Conservation (phyloP, 179 eudicot species). For the Spinacia oleracea region DNA sequence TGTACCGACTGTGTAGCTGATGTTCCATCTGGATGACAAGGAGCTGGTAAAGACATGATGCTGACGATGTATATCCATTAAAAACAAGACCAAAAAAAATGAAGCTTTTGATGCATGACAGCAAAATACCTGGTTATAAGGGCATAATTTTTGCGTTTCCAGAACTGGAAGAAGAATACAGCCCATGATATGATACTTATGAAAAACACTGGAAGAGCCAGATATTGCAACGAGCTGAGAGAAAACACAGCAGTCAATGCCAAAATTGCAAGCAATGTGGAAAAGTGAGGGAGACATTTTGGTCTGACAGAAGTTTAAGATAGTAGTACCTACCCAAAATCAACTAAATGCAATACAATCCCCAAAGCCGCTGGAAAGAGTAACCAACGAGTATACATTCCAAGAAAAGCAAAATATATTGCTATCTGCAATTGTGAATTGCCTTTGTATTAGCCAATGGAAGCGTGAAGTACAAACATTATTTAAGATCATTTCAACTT, state of each 20-base stretch:
- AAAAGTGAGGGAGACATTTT: neutral
- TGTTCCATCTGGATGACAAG: conserved; percentile 63
- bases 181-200: conserved; percentile 73
- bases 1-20: conserved; percentile 52
- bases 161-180: conserved; percentile 84
- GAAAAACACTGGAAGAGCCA: conserved; percentile 76
- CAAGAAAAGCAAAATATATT: conserved; percentile 86
- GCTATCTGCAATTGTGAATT: conserved; percentile 61
- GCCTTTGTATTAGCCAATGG: neutral
- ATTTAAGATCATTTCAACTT: conserved; percentile 12
- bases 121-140: conserved; percentile 64
- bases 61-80: neutral
- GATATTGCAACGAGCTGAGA: conserved; percentile 66
- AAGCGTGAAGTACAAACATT: conserved; percentile 1
- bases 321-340: conserved; percentile 65
- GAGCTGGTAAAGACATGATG: neutral
- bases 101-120: conserved; percentile 2
- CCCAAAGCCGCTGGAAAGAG: conserved; percentile 84
- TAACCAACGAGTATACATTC: conserved; percentile 89
- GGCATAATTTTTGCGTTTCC: conserved; percentile 90
- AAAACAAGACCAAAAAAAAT: neutral
- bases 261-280: conserved; percentile 3
- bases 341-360: conserved; percentile 56
- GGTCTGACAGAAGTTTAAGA: neutral
- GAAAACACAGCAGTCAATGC: conserved; percentile 22